A percentile compares a stretch with the other conserved stretches of the same genome.
These are phyloP conservation scores for Magnusiomyces fungicola DNA, from an alignment of 1,139 yeast genomes.

Conservation along the genomic window DNA sequence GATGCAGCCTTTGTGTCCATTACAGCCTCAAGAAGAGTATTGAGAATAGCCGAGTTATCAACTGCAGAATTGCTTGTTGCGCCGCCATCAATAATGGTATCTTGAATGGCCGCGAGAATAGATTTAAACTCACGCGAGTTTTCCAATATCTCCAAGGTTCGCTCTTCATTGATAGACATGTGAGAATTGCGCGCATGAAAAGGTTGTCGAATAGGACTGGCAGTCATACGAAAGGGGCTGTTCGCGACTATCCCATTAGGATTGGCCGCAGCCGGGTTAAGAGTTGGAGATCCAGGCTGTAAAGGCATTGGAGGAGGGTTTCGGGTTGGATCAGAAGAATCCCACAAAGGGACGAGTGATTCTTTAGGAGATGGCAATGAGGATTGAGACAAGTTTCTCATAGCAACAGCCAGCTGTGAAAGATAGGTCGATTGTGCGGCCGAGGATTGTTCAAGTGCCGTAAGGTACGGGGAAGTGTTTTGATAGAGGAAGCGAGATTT, in stretches of 20 bases:
- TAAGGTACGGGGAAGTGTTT: too few relatives aligned
- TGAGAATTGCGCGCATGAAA: constrained; percentile 25
- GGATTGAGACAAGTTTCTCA: constrained; percentile 6
- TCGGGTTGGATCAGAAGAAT: constrained; percentile 34
- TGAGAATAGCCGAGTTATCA: background rate
- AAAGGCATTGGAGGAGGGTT: constrained; percentile 36
- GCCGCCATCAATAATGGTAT: too few relatives aligned
- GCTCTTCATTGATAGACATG: constrained; percentile 29
- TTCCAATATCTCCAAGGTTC: constrained; percentile 28
- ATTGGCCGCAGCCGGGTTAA: constrained; percentile 18
- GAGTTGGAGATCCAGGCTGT: constrained; percentile 30
- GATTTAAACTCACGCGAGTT: constrained; percentile 25
- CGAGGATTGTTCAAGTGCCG: too few relatives aligned
- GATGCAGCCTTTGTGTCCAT: background rate
- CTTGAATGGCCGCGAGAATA: too few relatives aligned
- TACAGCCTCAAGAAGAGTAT: background rate
- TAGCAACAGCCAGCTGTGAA: constrained; percentile 3
- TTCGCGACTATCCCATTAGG: constrained; percentile 20
- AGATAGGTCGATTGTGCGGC: too few relatives aligned
- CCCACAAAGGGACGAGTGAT: constrained; percentile 24
- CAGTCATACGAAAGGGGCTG: constrained; percentile 17
- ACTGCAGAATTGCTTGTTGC: too few relatives aligned
- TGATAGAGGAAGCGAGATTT: too few relatives aligned
- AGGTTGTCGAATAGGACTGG: constrained; percentile 19
- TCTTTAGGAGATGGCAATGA: constrained; percentile 3